Conservation (phyloP, 2,329 filamentous ascomycete genomes). For the Rutstroemia sp. region DNA sequence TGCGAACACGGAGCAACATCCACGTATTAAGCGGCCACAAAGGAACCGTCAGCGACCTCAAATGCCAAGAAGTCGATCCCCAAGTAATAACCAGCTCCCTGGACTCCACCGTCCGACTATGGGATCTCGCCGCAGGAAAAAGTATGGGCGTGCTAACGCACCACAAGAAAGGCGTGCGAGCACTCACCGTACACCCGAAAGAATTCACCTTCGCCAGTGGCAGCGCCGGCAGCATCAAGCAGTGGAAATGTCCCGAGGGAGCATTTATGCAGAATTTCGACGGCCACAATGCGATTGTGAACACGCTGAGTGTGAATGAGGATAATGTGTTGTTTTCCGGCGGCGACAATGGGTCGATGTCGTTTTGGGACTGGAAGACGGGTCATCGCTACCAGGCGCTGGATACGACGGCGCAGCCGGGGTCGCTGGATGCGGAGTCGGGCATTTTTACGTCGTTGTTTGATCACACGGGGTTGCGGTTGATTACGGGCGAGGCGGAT, state of each 20-base stretch:
- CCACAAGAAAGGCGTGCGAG: slow-evolving; percentile 94
- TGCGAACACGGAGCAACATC: slow-evolving; percentile 92
- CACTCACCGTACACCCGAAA: slow-evolving; percentile 74
- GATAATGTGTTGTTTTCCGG: slow-evolving; percentile 94
- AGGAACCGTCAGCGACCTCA: slow-evolving; percentile 78
- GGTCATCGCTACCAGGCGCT: slow-evolving; percentile 85
- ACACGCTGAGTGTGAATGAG: slow-evolving; percentile 85
- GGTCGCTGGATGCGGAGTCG: slow-evolving; percentile 86
- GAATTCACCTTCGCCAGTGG: slow-evolving; percentile 96
- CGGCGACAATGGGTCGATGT: slow-evolving; percentile 89
- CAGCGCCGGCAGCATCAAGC: slow-evolving; percentile 91
- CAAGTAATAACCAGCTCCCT: slow-evolving; percentile 92
- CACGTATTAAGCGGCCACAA: slow-evolving; percentile 91
- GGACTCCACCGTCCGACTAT: slow-evolving; percentile 83
- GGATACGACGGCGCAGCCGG: slow-evolving; percentile 89
- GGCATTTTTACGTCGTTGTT: slow-evolving; percentile 94
- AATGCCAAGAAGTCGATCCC: slow-evolving; percentile 92
- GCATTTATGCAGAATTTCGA: slow-evolving; percentile 99
- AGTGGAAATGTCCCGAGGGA: slow-evolving; percentile 98
- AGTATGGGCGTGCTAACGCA: slow-evolving; percentile 93
- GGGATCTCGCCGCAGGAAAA: slow-evolving; percentile 95
- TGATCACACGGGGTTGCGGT: slow-evolving; percentile 76
- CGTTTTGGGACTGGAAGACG: slow-evolving; percentile 99
- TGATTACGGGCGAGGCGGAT: slow-evolving; percentile 93
- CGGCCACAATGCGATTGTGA: slow-evolving; percentile 93